Evolutionary conservation across 176 grass and related monocot genomes (phyloP), one percentile per base, ranked within the genome.

Genomic region (Cenchrus americanus): DNA sequence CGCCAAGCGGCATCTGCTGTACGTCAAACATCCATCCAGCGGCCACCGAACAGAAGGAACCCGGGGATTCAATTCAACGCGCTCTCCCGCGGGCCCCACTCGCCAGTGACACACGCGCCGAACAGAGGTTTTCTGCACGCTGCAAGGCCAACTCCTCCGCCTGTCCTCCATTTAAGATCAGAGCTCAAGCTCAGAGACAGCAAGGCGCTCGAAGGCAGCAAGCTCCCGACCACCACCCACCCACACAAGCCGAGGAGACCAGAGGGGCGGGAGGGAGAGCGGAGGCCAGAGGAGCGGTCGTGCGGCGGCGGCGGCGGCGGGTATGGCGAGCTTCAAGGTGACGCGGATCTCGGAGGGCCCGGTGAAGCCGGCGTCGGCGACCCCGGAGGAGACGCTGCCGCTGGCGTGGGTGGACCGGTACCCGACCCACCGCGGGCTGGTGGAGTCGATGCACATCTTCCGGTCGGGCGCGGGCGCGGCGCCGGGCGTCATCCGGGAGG

Each of bases 371-470:
- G 89, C 89, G 19, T 66, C 86, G 19, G 58, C 53, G 21, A 95
- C 96, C 4, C 93, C 96, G 5, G 76, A 62, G 7, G 87, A 90
- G 21, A 92, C 85, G 59, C 91, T 98, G 21, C 88, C 87, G 13
- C 87, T 98, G 50, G 93, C 89, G 3, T 98, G 96, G 96, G 85
- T 98, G 44, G 96, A 94, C 80, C 87, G 96, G 69, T 98, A 98
- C 87, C 93, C 96, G 72, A 98, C 96, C 22, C 96, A 98, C 80
- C 96, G 96, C 0, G 96, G 96, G 3, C 83, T 98, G 49, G 96
- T 98, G 67, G 96, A 98, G 87, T 98, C 96, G 62, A 93, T 98
- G 88, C 96, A 98, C 80, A 89, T 98, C 80, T 98, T 93, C 87
- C 79, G 69, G 5, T 85, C 89, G 0, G 96, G 92, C 71, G 53